Conservation (phyloP, 192 early-diverging fungal species). For the Umbelopsis sp. region DNA sequence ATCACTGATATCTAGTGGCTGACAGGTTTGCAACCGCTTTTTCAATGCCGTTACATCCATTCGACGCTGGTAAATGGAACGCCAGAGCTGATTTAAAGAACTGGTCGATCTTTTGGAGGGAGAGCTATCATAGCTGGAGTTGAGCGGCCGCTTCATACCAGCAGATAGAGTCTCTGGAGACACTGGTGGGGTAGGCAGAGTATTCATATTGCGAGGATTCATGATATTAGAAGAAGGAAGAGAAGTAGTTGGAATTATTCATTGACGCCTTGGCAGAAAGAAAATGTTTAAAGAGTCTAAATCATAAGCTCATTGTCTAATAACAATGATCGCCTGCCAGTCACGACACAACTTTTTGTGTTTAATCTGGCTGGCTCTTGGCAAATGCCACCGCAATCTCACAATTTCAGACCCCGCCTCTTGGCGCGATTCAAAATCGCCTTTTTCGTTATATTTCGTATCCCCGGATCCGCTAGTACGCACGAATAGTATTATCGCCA, state of each 20-base stretch:
- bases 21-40: not conserved
- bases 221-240: not conserved
- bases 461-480: not conserved
- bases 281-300: not conserved
- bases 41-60: constrained; percentile 6
- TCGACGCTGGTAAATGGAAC: constrained; percentile 1
- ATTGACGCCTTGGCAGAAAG: constrained; percentile 15
- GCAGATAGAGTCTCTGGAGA: not conserved
- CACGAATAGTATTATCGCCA: not conserved
- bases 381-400: not conserved
- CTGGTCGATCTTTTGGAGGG: not conserved
- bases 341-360: not conserved
- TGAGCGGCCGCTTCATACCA: constrained; percentile 8
- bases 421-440: constrained; percentile 13
- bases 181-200: constrained; percentile 8
- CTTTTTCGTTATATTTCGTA: not conserved
- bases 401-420: not conserved
- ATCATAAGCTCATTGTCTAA: not conserved
- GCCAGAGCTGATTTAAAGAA: not conserved
- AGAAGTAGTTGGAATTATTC: not conserved
- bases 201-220: not conserved
- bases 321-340: constrained; percentile 12
- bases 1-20: not conserved
- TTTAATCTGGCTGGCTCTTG: constrained; percentile 1
- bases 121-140: not conserved